phyloP scores from a whole-genome alignment of 2,329 filamentous ascomycete genomes.

The Catunica adiposa region DNA sequence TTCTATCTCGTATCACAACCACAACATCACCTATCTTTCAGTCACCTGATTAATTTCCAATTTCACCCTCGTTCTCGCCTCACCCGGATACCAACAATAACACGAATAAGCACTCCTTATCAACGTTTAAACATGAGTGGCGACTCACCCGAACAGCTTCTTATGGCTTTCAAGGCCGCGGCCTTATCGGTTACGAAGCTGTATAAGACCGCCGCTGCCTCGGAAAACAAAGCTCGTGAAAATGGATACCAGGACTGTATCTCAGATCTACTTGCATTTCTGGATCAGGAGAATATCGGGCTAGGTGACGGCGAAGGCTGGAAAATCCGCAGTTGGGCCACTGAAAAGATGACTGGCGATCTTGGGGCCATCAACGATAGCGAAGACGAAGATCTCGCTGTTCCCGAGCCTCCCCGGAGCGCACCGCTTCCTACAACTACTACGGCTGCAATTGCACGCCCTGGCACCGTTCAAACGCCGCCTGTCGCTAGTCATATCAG shows the following conservation, averaged over 20 bases:
- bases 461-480: slow-evolving; percentile 15
- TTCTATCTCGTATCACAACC: not conserved
- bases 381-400: slow-evolving; percentile 50
- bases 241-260: slow-evolving; percentile 90
- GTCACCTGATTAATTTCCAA: too few species aligned
- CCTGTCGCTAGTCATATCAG: not conserved
- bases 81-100: not conserved
- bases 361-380: slow-evolving; percentile 40
- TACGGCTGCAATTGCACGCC: slow-evolving; percentile 18
- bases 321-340: slow-evolving; percentile 46
- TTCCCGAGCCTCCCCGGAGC: slow-evolving; percentile 21
- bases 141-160: slow-evolving; percentile 44
- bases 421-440: slow-evolving; percentile 17
- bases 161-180: slow-evolving; percentile 81
- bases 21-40: too few species aligned
- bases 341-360: slow-evolving; percentile 51
- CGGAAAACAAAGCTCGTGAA: slow-evolving; percentile 55
- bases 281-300: slow-evolving; percentile 69
- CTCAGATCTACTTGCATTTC: slow-evolving; percentile 70
- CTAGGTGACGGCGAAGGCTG: slow-evolving; percentile 62
- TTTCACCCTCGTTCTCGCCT: not conserved
- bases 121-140: not conserved
- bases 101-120: not conserved
- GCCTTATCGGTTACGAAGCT: slow-evolving; percentile 90
- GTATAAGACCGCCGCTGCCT: slow-evolving; percentile 76